Evolutionary conservation across 2,329 filamentous ascomycete genomes (phyloP).

Genomic region (Nigrospora osmanthi): DNA sequence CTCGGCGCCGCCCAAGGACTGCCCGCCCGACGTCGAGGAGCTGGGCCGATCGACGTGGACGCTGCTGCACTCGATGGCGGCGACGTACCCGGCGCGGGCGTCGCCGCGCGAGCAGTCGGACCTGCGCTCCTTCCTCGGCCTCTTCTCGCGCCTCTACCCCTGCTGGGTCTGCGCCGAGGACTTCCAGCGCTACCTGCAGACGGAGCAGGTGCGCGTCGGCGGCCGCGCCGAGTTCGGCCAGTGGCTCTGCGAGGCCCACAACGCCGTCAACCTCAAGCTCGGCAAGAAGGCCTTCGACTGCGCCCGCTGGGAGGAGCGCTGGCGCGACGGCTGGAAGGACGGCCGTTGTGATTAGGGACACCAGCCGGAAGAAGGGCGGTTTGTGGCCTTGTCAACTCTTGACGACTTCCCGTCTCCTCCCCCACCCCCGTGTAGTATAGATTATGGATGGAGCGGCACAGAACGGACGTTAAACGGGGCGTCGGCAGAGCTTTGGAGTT

Average conservation of each 20-base stretch:
- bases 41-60: slow-evolving; percentile 91
- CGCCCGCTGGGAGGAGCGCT: slow-evolving; percentile 82
- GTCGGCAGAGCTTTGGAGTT: too few relatives aligned
- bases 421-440: too few relatives aligned
- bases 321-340: slow-evolving; percentile 78
- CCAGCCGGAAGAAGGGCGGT: too few relatives aligned
- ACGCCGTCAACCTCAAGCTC: slow-evolving; percentile 80
- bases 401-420: too few relatives aligned
- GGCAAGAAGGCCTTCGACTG: slow-evolving; percentile 93
- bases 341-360: slow-evolving; percentile 1
- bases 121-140: slow-evolving; percentile 66
- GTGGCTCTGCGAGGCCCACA: slow-evolving; percentile 83
- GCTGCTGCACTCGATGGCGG: slow-evolving; percentile 84
- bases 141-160: slow-evolving; percentile 84
- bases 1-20: slow-evolving; percentile 49
- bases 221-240: slow-evolving; percentile 64
- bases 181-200: slow-evolving; percentile 73
- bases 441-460: too few relatives aligned
- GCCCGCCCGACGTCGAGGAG: slow-evolving; percentile 81
- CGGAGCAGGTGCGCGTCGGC: slow-evolving; percentile 55
- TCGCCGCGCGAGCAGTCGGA: slow-evolving; percentile 64
- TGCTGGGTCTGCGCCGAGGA: slow-evolving; percentile 95
- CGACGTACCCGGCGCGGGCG: slow-evolving; percentile 70
- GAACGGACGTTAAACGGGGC: too few relatives aligned
- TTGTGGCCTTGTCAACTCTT: too few relatives aligned